Conservation (phyloP, 2,329 filamentous ascomycete genomes). For the Phaeomoniella chlamydospora region DNA sequence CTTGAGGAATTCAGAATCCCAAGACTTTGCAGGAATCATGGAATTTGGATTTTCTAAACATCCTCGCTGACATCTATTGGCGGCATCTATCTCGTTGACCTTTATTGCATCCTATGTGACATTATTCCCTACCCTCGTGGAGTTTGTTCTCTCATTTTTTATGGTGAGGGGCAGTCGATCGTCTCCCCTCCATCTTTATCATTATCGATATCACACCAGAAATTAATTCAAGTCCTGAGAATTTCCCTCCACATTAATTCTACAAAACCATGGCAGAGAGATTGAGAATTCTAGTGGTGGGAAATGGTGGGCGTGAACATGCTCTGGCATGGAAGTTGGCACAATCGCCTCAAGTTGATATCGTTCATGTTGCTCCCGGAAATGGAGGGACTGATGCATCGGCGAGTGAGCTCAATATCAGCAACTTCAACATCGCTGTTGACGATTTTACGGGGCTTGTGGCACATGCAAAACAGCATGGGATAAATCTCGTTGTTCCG, state of each 20-base stretch:
- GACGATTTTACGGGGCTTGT: slow-evolving; percentile 70
- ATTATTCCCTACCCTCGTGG: too few relatives aligned
- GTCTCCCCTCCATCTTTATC: background rate
- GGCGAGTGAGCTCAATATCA: slow-evolving; percentile 39
- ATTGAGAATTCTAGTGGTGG: slow-evolving; percentile 69
- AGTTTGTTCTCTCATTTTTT: background rate
- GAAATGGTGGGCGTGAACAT: slow-evolving; percentile 89
- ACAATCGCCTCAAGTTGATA: slow-evolving; percentile 64
- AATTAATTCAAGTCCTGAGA: background rate
- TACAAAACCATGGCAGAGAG: slow-evolving; percentile 14
- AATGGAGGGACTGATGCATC: slow-evolving; percentile 68
- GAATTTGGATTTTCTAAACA: too few relatives aligned
- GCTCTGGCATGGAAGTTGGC: slow-evolving; percentile 87
- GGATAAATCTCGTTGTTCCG: slow-evolving; percentile 70
- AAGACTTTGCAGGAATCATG: too few relatives aligned
- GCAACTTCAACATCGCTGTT: slow-evolving; percentile 58
- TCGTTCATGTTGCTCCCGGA: slow-evolving; percentile 55
- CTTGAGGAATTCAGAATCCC: too few relatives aligned
- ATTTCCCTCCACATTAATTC: background rate
- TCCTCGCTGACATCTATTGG: too few relatives aligned
- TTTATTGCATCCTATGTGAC: too few relatives aligned
- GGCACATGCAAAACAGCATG: slow-evolving; percentile 55
- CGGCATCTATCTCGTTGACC: too few relatives aligned
- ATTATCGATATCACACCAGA: background rate
- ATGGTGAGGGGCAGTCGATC: background rate